Conservation (phyloP, 257 asterid genomes). For the Ballota nigra region DNA sequence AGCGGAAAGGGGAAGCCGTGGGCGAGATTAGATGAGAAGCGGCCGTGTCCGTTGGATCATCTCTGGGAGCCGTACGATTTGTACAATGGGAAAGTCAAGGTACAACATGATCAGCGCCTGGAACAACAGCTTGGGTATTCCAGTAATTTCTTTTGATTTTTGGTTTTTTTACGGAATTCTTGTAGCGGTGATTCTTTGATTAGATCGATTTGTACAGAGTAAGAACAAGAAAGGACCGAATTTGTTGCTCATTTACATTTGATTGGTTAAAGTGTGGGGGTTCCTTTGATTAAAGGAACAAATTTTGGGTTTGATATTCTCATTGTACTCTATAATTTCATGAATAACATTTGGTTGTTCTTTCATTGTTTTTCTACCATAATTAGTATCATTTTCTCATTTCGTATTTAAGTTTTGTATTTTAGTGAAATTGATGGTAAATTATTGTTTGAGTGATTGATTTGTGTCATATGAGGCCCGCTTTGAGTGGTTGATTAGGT, state of each 20-base stretch:
- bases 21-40: conserved; percentile 66
- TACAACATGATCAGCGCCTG: conserved; percentile 24
- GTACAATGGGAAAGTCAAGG: conserved; percentile 36
- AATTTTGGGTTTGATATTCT: conserved; percentile 32
- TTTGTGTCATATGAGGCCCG: neutral
- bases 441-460: too few relatives aligned
- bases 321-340: conserved; percentile 19
- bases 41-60: conserved; percentile 80
- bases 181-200: conserved; percentile 26
- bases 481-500: neutral
- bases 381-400: neutral
- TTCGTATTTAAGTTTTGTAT: neutral
- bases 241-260: conserved; percentile 8
- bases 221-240: neutral
- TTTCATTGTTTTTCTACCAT: neutral
- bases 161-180: neutral
- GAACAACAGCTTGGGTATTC: conserved; percentile 32
- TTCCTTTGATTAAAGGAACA: conserved; percentile 37
- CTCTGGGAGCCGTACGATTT: conserved; percentile 75
- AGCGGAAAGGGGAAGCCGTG: conserved; percentile 78
- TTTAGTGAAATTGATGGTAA: too few relatives aligned
- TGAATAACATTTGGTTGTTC: conserved; percentile 31
- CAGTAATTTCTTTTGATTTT: conserved; percentile 37
- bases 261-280: conserved; percentile 11
- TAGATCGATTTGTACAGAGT: conserved; percentile 50